These are phyloP conservation scores for Mariannaea elegans DNA, from an alignment of 2,329 filamentous ascomycete genomes.

Conservation along the genomic window DNA sequence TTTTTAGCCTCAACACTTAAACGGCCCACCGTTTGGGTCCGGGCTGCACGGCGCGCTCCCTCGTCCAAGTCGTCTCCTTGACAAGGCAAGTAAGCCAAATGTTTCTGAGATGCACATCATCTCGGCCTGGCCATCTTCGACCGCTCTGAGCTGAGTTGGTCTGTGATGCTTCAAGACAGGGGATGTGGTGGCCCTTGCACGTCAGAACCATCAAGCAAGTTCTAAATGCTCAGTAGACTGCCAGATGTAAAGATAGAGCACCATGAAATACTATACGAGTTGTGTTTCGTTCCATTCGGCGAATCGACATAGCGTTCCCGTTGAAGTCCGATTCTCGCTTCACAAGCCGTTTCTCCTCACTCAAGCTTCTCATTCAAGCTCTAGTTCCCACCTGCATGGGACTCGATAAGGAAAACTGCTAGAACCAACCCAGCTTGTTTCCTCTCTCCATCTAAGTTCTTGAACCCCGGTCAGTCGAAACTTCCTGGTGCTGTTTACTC, in stretches of 20 bases:
- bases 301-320: background rate
- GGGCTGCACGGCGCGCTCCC: constrained; percentile 13
- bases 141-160: too few relatives aligned
- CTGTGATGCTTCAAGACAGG: too few relatives aligned
- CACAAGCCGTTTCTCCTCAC: background rate
- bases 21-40: constrained; percentile 5
- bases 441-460: background rate
- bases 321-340: background rate
- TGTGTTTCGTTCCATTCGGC: background rate
- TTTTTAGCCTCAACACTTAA: constrained; percentile 12
- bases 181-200: too few relatives aligned
- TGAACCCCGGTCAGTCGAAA: background rate
- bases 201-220: too few relatives aligned
- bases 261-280: too few relatives aligned
- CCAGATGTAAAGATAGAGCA: too few relatives aligned
- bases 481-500: too few relatives aligned
- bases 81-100: background rate
- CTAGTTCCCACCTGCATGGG: background rate
- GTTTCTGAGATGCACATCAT: background rate
- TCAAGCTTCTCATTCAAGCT: background rate
- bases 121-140: too few relatives aligned
- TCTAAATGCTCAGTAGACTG: too few relatives aligned
- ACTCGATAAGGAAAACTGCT: background rate
- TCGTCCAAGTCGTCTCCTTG: background rate
- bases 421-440: background rate